Percentiles rank a stretch among this genome's conserved stretches.
Conservation (phyloP, 768 basidiomycete species). For the Dendrothele bispora region DNA sequence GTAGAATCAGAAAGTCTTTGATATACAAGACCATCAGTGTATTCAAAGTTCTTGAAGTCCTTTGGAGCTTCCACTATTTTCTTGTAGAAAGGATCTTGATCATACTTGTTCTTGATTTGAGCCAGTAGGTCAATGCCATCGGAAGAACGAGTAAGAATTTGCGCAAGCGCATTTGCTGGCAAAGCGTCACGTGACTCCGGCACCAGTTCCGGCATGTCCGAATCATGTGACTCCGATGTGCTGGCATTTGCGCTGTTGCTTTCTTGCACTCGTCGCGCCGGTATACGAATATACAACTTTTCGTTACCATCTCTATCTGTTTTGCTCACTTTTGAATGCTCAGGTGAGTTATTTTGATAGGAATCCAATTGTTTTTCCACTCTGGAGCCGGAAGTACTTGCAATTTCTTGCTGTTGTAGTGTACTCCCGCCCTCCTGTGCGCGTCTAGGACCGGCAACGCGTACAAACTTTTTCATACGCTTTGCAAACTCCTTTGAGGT, state of each 20-base stretch:
- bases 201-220: not conserved
- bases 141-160: not conserved
- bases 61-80: slow-evolving; percentile 10
- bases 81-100: slow-evolving; percentile 18
- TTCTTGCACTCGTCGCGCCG: not conserved
- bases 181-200: not conserved
- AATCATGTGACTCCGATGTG: not conserved
- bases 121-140: slow-evolving; percentile 9
- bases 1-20: not conserved
- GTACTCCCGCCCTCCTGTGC: not conserved
- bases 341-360: no score
- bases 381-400: not conserved
- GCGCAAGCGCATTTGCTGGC: not conserved
- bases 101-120: slow-evolving; percentile 11
- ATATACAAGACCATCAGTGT: slow-evolving; percentile 8
- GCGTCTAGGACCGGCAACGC: not conserved
- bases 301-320: no score
- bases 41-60: slow-evolving; percentile 11
- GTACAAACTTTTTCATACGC: not conserved
- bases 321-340: no score
- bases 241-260: not conserved
- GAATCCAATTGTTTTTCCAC: no score
- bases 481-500: not conserved
- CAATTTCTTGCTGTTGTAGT: not conserved
- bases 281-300: no score